These are phyloP conservation scores for Podospora pseudopauciseta DNA, from an alignment of 495 filamentous ascomycete genomes.

Conservation along the genomic window DNA sequence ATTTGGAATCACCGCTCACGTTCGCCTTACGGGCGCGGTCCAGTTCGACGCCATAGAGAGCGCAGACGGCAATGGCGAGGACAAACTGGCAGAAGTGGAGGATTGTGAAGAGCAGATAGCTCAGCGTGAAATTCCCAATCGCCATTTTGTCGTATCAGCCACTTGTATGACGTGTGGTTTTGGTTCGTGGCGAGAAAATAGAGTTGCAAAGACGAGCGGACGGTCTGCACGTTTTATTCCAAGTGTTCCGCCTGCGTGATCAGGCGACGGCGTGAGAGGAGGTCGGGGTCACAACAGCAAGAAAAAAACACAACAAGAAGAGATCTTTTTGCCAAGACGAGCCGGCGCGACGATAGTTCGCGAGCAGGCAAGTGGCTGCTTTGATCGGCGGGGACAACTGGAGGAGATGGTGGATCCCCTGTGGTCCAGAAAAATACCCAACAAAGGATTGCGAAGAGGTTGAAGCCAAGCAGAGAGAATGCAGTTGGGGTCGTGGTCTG, in stretches of 20 bases:
- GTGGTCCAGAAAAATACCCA: not conserved
- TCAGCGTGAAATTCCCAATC: constrained; percentile 30
- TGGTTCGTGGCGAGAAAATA: not conserved
- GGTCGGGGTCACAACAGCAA: not conserved
- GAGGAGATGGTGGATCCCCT: not conserved
- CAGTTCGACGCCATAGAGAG: constrained; percentile 73
- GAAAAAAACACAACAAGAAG: not conserved
- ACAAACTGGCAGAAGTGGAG: constrained; percentile 70
- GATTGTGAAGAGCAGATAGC: constrained; percentile 46
- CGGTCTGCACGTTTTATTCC: not conserved
- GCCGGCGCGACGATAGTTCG: not conserved
- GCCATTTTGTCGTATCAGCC: constrained; percentile 29
- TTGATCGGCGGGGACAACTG: not conserved
- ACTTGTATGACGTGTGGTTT: not conserved
- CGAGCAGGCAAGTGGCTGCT: not conserved
- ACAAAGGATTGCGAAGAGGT: not conserved
- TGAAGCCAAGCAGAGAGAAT: not conserved
- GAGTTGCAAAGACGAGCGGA: not conserved
- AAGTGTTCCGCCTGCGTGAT: not conserved
- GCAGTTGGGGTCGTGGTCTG: not conserved
- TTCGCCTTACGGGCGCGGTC: constrained; percentile 51
- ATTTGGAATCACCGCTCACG: constrained; percentile 58
- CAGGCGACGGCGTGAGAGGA: not conserved
- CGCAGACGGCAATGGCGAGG: constrained; percentile 69
- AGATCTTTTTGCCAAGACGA: not conserved